phyloP scores from a whole-genome alignment of 2,329 filamentous ascomycete species.

The Verticillium isaacii region DNA sequence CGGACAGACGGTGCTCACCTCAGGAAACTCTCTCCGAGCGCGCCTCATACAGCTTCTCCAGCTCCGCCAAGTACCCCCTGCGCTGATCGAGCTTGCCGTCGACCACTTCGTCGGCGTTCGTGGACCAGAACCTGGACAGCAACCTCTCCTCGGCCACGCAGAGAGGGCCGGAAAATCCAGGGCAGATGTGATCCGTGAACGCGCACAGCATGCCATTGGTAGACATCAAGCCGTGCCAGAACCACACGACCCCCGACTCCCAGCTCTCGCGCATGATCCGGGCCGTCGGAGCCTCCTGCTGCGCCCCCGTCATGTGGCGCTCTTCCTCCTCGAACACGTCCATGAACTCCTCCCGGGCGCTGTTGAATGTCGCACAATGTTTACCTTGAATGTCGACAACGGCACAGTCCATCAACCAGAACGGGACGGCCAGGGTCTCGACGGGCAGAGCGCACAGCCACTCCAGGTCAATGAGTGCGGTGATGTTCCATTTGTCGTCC shows the following conservation, averaged over 20 bases:
- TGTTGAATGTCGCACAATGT: not conserved
- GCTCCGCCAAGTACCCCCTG: no score
- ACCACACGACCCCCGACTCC: not conserved
- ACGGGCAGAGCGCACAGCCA: constrained; percentile 22
- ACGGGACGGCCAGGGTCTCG: constrained; percentile 22
- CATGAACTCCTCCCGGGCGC: constrained; percentile 6
- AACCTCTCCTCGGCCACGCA: not conserved
- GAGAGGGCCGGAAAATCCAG: not conserved
- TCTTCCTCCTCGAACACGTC: constrained; percentile 5
- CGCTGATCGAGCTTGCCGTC: no score
- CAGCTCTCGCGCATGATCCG: not conserved
- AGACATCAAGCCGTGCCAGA: not conserved
- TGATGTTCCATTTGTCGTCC: constrained; percentile 27
- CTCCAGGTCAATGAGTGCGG: constrained; percentile 26
- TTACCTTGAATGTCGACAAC: not conserved
- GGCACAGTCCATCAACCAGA: constrained; percentile 19
- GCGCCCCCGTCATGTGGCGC: not conserved
- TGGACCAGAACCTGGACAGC: no score
- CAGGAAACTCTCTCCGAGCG: no score
- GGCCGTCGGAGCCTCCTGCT: not conserved
- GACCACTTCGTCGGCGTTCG: no score
- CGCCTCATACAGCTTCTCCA: no score
- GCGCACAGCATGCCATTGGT: not conserved
- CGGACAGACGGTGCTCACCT: no score
- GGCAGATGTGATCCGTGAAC: not conserved